Evolutionary conservation across 2,329 filamentous ascomycete species (phyloP), one percentile per base, ranked within the genome.

Genomic region (Aspergillus phoenicis): DNA sequence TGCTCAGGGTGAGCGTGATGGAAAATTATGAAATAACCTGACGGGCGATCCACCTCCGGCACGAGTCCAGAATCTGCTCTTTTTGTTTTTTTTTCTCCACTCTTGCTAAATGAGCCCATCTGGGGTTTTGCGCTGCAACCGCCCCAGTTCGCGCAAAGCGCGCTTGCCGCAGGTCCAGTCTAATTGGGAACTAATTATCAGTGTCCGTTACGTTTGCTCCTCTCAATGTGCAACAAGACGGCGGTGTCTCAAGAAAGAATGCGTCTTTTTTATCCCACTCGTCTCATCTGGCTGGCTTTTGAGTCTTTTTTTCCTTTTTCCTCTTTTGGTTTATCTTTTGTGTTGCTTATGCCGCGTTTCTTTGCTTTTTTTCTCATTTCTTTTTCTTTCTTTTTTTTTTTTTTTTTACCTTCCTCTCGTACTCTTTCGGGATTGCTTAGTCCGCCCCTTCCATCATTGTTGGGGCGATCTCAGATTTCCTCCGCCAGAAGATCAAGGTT

Each of bases 91-190:
- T 20, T 49, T 33, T 56, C 53, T 56, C 53, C 53, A 56, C 53
- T 56, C 24, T 30, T 45, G 17, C 43, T 28, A 51, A 51, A 26
- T 13, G 26, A 30, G 30, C 15, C 60, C 52, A 66, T 71, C 70
- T 68, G 70, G 71, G 70, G 72, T 66, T 71, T 66, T 68, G 70
- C 71, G 71, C 73, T 72, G 68, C 66, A 74, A 72, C 71, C 72
- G 73, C 73, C 58, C 64, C 52, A 68, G 67, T 65, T 72, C 70
- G 69, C 72, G 71, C 60, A 72, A 73, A 72, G 74, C 75, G 75
- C 75, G 75, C 70, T 77, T 77, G 71, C 74, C 75, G 75, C 73
- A 59, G 53, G 33, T 62, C 45, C 57, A 43, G 58, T 51, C 49
- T 28, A 30, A 22, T 45, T 53, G 20, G 57, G n/a, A 53, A 30